Base-by-base conservation (phyloP, 2,329 filamentous ascomycete species). In the Dothistroma septosporum region DNA sequence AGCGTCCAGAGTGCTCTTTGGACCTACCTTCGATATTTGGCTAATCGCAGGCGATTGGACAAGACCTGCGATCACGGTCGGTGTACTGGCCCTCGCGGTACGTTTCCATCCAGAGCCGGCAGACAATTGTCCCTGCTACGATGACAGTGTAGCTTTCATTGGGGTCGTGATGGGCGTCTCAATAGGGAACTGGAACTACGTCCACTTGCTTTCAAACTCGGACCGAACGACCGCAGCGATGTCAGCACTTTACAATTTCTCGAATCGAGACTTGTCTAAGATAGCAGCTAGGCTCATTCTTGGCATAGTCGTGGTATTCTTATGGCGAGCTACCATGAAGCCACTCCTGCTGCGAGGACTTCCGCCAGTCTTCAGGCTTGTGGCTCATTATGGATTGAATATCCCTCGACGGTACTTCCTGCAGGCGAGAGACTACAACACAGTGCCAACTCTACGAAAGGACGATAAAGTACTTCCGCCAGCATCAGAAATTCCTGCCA, bases 101-200 rank as follows among this genome's bases (percentile, higher is more conserved):
- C 59, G 68, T 9, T 87, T 97, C 33, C 93, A 99, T 71, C 94
- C 94, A 0, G 94, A 99, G 71, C 94, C 94, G 0, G 94, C 92
- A 1, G 94, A 99, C 73, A 91, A 97, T 74, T 99, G 94, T 68
- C 93, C 93, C 4, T 97, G 93, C 75, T 97, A 95, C 72, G 93
- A 97, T 73, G 93, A 97, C 76, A 96, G 91, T 69, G 91, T 97
- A 53, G 88, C 92, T 3, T 97, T 97, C 76, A 88, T 91, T 21
- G 93, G 91, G 1, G 92, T 97, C 22, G 83, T 96, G 58, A 90
- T 97, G 68, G 94, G 94, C 0, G 80, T 91, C 52, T 89, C 95
- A 70, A 77, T 90, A 61, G 93, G 90, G 10, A 88, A 86, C 8
- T 97, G 92, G 93, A 90, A 92, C 69, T 91, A 90, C 32, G 64